Base-by-base conservation (phyloP, 371 early-diverging fungal genomes). In the Mucor indicus region DNA sequence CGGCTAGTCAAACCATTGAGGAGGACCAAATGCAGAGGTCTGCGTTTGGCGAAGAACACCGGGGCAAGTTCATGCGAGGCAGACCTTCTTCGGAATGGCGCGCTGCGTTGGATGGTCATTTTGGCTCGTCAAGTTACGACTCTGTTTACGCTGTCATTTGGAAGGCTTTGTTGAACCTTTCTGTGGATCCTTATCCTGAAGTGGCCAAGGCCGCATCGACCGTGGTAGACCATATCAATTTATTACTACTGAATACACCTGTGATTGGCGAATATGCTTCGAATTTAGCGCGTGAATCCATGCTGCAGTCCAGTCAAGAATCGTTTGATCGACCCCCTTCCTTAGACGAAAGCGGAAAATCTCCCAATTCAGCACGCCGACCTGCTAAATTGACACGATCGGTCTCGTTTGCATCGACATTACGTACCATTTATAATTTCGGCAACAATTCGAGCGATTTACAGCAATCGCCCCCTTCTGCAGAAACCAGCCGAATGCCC, bases 131-230 rank as follows among this genome's bases (percentile, higher is more conserved):
- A 0, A 67, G 76, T 37, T 74, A 75, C 42, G 64, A 67, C 25
- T 68, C 81, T 1, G 80, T 85, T 5, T 86, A 89, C 49, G 66
- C 72, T 0, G 81, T 77, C 12, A 68, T 89, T 11, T 90, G 89
- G 89, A 92, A 92, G 56, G 80, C 84, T 4, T 54, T 94, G 3
- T 72, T 92, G 23, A 83, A 76, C 33, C 66, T 92, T 6, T 85
- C 88, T 11, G 83, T 86, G 1, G 95, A 94, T 57, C 85, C 95
- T 9, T 79, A 84, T 48, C 80, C 79, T 1, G 81, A 81, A 4
- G 87, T 91, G 1, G 78, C 91, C 3, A 57, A 64, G 15, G 60
- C 83, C 5, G 90, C 90, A 1, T 57, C 74, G 1, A 55, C 58
- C 3, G 75, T 91, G 4, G 87, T 91, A n/a, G 93, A 93, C 63